A percentile compares a stretch with the other conserved stretches of the same genome.
Evolutionary conservation across 768 basidiomycete species (phyloP).

Genomic region (Kwoniella bestiolae): DNA sequence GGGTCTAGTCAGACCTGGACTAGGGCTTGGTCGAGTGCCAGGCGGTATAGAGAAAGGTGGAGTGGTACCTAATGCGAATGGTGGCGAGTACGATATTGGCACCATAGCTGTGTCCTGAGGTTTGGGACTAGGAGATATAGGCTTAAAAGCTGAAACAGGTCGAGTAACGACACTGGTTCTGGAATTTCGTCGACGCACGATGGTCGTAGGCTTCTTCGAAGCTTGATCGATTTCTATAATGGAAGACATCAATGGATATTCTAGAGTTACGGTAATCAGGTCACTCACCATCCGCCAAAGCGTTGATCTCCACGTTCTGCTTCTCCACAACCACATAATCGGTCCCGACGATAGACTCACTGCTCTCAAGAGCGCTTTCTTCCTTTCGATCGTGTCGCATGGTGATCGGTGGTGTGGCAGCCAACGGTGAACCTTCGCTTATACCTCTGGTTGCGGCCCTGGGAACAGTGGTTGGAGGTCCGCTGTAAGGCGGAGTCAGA

Average conservation of each 20-base stretch:
- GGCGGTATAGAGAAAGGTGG: slow-evolving; percentile 58
- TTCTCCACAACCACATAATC: slow-evolving; percentile 97
- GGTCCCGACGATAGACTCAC: slow-evolving; percentile 49
- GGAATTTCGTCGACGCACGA: slow-evolving; percentile 56
- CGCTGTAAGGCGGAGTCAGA: slow-evolving; percentile 42
- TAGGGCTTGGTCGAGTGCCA: slow-evolving; percentile 25
- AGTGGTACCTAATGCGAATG: slow-evolving; percentile 53
- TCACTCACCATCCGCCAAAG: slow-evolving; percentile 80
- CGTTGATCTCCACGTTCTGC: slow-evolving; percentile 87
- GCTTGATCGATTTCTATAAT: slow-evolving; percentile 59
- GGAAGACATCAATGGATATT: not conserved
- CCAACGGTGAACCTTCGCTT: slow-evolving; percentile 47
- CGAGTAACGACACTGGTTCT: slow-evolving; percentile 48
- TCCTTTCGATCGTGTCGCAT: slow-evolving; percentile 32
- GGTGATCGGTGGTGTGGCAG: slow-evolving; percentile 48
- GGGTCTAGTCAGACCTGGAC: slow-evolving; percentile 23
- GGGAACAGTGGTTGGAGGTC: slow-evolving; percentile 10
- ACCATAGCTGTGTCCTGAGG: slow-evolving; percentile 12
- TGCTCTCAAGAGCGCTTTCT: slow-evolving; percentile 35
- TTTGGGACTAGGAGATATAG: slow-evolving; percentile 18
- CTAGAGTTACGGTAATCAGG: not conserved
- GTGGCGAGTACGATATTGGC: slow-evolving; percentile 55
- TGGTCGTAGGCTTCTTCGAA: slow-evolving; percentile 50
- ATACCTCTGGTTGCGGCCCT: slow-evolving; percentile 15
- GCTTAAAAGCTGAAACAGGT: slow-evolving; percentile 53